Conservation (phyloP, 2,329 filamentous ascomycete species). For the Sarocladium oryzae region DNA sequence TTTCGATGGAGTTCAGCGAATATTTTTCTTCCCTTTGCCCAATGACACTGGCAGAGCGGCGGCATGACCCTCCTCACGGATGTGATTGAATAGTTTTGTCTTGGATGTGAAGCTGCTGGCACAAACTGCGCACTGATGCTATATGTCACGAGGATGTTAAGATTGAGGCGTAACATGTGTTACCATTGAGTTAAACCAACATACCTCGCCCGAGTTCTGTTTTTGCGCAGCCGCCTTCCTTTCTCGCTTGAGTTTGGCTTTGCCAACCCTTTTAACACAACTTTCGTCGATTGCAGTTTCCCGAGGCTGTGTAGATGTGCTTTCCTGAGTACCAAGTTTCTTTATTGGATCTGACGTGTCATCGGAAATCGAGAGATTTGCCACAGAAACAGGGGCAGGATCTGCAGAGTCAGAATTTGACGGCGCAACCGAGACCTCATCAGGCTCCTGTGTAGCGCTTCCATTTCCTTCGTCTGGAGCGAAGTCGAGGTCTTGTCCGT, state of each 20-base stretch:
- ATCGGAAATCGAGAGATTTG: neutral
- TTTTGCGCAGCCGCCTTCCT: conserved; percentile 34
- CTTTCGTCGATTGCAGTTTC: conserved; percentile 11
- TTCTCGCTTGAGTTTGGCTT: conserved; percentile 44
- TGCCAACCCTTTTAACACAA: conserved; percentile 38
- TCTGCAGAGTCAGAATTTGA: neutral
- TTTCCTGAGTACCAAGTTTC: neutral
- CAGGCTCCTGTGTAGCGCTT: too few species aligned
- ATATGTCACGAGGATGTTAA: too few species aligned
- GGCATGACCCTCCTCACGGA: conserved; percentile 60
- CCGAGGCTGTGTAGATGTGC: neutral
- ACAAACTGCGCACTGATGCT: conserved; percentile 41
- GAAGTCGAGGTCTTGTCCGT: too few species aligned
- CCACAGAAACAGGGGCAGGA: neutral
- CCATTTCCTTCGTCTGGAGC: too few species aligned
- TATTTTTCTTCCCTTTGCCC: conserved; percentile 30
- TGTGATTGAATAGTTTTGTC: conserved; percentile 66
- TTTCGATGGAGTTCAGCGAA: conserved; percentile 10
- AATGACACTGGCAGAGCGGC: conserved; percentile 31
- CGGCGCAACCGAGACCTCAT: too few species aligned
- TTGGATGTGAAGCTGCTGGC: conserved; percentile 49
- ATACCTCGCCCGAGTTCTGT: neutral
- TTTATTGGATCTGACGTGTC: neutral
- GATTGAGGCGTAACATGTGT: too few species aligned
- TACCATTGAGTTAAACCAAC: neutral